These are phyloP conservation scores for Mycena crocata DNA, from an alignment of 768 basidiomycete species.

Conservation along the genomic window DNA sequence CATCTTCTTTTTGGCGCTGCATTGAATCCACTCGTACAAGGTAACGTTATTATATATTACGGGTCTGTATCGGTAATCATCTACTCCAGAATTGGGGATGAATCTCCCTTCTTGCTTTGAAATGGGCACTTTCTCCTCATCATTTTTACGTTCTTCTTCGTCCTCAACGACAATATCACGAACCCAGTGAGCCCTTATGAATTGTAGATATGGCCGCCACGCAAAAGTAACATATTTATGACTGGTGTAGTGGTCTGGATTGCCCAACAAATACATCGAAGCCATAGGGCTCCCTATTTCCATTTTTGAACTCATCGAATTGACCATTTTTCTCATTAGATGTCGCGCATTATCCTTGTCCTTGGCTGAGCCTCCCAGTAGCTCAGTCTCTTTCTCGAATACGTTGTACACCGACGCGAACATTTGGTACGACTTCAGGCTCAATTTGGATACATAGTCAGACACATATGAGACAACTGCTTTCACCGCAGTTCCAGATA, in stretches of 20 bases:
- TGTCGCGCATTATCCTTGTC: not conserved
- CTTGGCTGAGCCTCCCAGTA: not conserved
- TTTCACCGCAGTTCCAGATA: not conserved
- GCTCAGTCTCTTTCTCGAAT: not conserved
- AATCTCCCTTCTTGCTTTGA: not conserved
- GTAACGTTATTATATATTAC: not conserved
- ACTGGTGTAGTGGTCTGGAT: conserved; percentile 4
- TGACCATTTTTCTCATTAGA: not conserved
- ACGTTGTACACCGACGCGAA: not conserved
- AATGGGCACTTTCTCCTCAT: not conserved
- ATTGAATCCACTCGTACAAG: not conserved
- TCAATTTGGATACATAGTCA: not conserved
- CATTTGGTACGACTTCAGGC: not conserved
- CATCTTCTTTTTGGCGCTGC: not conserved
- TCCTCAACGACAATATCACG: too few relatives aligned
- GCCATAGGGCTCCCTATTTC: conserved; percentile 49
- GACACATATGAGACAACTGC: not conserved
- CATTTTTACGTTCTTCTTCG: not conserved
- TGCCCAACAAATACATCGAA: conserved; percentile 43
- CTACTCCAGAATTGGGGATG: not conserved
- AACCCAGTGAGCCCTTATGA: not conserved
- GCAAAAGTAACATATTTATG: not conserved
- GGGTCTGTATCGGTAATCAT: not conserved
- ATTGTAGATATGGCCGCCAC: not conserved
- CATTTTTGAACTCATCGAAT: conserved; percentile 24